Base-by-base conservation (phyloP, 768 basidiomycete species). In the Boletus vermiculosoides region DNA sequence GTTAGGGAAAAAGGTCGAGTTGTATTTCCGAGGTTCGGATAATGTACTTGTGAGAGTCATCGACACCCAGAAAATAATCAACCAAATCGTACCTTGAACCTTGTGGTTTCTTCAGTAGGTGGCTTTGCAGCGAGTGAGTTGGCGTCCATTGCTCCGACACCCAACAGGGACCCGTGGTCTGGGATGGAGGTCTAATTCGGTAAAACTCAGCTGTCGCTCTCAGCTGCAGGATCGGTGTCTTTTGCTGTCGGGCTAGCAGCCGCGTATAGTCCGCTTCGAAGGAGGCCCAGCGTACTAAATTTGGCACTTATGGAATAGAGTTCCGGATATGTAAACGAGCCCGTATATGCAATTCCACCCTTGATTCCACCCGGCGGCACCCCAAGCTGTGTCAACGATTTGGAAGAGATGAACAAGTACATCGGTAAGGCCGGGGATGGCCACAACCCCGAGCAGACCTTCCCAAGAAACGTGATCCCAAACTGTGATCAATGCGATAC, bases 61-160 rank as follows among this genome's bases (percentile, higher is more conserved):
- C 39, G 42, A 46, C 42, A 42, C 41, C 30, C 28, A 31, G 30
- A 23, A 31, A 11, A 46, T 6, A 11, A 50, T 42, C 23, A 41
- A 48, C 15, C 8, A n/a, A 41, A 33, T 7, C 55, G 11, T 58
- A 72, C 71, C 68, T 68, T 71, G 61, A 60, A 53, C 57, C 57
- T 64, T 11, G 48, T 25, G 44, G 52, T 57, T 22, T 73, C 69
- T 45, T 73, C 69, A 0, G 45, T 54, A 5, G 45, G 56, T 40
- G 48, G 47, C 30, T 63, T 70, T n/a, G 56, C 18, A 23, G 56
- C 28, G 44, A 54, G 28, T 7, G 49, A 6, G 56, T 46, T 56
- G 40, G 55, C 28, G 20, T 69, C 60, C 67, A 69, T 67, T 5
- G 20, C n/a, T 39, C 25, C 13, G 39, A 23, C 22, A n/a, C 23